A percentile compares a stretch with the other conserved stretches of the same genome.
These are phyloP conservation scores for Colletotrichum sp. DNA, from an alignment of 2,329 filamentous ascomycete species.

Conservation along the genomic window DNA sequence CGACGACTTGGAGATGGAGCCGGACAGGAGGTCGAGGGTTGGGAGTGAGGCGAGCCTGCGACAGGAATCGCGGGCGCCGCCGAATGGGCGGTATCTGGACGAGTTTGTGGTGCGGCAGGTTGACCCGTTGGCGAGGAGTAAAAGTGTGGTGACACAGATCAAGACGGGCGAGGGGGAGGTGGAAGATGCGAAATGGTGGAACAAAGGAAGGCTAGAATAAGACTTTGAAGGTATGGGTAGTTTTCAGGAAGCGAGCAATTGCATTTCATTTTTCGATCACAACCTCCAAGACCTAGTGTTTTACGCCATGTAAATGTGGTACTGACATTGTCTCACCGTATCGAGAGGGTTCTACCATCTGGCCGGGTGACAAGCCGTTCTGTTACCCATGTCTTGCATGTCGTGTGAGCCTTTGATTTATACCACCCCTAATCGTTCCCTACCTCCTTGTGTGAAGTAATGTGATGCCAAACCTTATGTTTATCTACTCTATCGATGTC, in stretches of 20 bases:
- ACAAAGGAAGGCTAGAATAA: not conserved
- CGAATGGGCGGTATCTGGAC: not conserved
- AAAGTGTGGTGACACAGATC: conserved; percentile 1
- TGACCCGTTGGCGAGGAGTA: conserved; percentile 1
- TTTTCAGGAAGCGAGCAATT: not conserved
- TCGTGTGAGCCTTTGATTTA: no score
- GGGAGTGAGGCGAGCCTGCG: conserved; percentile 20
- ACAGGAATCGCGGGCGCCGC: not conserved
- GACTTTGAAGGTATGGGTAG: not conserved
- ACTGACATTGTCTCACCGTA: no score
- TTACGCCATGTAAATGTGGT: fast-evolving
- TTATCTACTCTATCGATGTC: no score
- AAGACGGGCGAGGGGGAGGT: not conserved
- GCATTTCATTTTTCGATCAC: not conserved
- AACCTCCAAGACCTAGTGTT: fast-evolving
- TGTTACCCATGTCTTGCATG: not conserved
- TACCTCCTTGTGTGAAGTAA: no score
- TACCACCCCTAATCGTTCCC: no score
- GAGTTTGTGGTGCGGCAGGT: conserved; percentile 2
- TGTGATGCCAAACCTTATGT: no score
- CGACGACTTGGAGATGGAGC: conserved; percentile 9
- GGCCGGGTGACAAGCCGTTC: not conserved
- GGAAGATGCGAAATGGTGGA: not conserved
- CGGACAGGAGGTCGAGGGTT: conserved; percentile 3
- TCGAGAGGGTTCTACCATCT: not conserved